These are phyloP conservation scores for thale cress (Arabidopsis thaliana) DNA, from an alignment of 345 rosid genomes.

Conservation along the genomic window TAIR10.1 NC_003070.9:8331501-8332000, in stretches of 20 bases:
- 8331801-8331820: slow-evolving; percentile 15
- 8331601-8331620: neutral
- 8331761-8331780: slow-evolving; percentile 80
- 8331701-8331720: slow-evolving; percentile 82
- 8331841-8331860: neutral
- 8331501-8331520: slow-evolving; percentile 79
- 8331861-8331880: slow-evolving; percentile 60
- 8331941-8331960: slow-evolving; percentile 92
- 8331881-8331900: slow-evolving; percentile 82
- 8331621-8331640: neutral
- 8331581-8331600: slow-evolving; percentile 45
- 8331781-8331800: slow-evolving; percentile 20
- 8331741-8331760: slow-evolving; percentile 99
- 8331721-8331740: slow-evolving; percentile 91
- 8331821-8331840: slow-evolving; percentile 17
- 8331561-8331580: slow-evolving; percentile 99
- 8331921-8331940: slow-evolving; percentile 82
- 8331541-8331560: slow-evolving; percentile 83
- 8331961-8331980: slow-evolving; percentile 85
- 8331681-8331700: slow-evolving; percentile 80
- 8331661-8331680: slow-evolving; percentile 98
- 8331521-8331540: slow-evolving; percentile 91
- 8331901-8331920: slow-evolving; percentile 90
- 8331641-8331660: slow-evolving; percentile 5
- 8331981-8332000: slow-evolving; percentile 82